Percentiles rank a stretch among this genome's conserved stretches.
phyloP scores from a whole-genome alignment of 1,284 basidiomycete genomes.

The Cryptococcus hybrid region DNA sequence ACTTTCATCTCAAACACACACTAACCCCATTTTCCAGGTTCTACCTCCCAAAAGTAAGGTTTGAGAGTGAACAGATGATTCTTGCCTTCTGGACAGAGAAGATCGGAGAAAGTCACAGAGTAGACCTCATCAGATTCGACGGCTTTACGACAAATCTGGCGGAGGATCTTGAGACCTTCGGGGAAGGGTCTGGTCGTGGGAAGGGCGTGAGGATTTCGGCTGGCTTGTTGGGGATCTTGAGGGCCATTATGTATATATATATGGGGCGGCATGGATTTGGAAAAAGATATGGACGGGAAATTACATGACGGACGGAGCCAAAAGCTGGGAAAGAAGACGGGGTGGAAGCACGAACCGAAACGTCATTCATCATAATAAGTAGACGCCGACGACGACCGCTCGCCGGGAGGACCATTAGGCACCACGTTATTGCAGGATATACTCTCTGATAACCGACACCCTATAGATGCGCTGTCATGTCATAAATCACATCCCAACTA shows the following conservation, averaged over 20 bases:
- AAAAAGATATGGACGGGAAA: no score
- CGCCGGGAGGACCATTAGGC: no score
- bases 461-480: no score
- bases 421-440: no score
- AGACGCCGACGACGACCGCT: no score
- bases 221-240: constrained; percentile 6
- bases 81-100: constrained; percentile 21
- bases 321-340: no score
- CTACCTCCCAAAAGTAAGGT: constrained; percentile 34
- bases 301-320: no score
- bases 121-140: constrained; percentile 15
- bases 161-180: constrained; percentile 11
- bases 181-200: background rate
- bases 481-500: constrained; percentile 41
- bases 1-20: background rate
- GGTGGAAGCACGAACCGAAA: no score
- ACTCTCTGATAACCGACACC: no score
- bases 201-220: constrained; percentile 11
- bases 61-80: constrained; percentile 34
- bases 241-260: background rate
- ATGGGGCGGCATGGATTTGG: no score
- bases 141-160: constrained; percentile 3
- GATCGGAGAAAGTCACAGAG: constrained; percentile 25
- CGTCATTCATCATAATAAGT: no score
- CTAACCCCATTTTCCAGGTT: constrained; percentile 29